Percentiles rank a stretch among this genome's conserved stretches.
Conservation (phyloP, 1,284 basidiomycete genomes). For the Volvariella surrecta region DNA sequence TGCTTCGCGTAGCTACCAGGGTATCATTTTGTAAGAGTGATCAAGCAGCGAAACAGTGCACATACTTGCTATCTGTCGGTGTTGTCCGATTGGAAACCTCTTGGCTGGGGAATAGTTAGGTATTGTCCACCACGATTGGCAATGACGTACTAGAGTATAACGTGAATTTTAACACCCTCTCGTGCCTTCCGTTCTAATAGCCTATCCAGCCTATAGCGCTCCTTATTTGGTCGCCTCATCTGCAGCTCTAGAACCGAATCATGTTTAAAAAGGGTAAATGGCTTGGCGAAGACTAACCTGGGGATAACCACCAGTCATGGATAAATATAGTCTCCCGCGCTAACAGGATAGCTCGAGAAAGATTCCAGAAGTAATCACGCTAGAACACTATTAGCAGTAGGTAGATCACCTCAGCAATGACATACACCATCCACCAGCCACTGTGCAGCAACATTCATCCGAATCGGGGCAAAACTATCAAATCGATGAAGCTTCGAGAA, state of each 20-base stretch:
- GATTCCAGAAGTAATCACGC: conserved; percentile 96
- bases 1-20: conserved; percentile 78
- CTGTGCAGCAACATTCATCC: conserved; percentile 89
- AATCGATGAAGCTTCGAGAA: conserved; percentile 85
- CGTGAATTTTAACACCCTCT: conserved; percentile 94
- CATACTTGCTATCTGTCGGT: conserved; percentile 82
- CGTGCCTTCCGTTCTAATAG: conserved; percentile 89
- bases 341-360: conserved; percentile 88
- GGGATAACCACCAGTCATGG: conserved; percentile 94
- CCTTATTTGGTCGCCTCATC: conserved; percentile 76
- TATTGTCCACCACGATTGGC: background rate
- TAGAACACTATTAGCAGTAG: conserved; percentile 19
- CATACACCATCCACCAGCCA: conserved; percentile 98
- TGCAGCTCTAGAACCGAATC: conserved; percentile 58
- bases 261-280: background rate
- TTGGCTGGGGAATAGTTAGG: conserved; percentile 42
- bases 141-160: conserved; percentile 80
- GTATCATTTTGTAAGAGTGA: conserved; percentile 4
- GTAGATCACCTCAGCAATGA: conserved; percentile 8
- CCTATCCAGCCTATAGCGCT: conserved; percentile 83
- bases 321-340: conserved; percentile 90
- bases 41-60: conserved; percentile 11
- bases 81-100: conserved; percentile 98
- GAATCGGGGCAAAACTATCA: conserved; percentile 90
- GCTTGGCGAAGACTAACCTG: conserved; percentile 37